Evolutionary conservation across 129 eudicot genomes (phyloP), one percentile per base, ranked within the genome.

Genomic region (Saussurea involucrata): DNA sequence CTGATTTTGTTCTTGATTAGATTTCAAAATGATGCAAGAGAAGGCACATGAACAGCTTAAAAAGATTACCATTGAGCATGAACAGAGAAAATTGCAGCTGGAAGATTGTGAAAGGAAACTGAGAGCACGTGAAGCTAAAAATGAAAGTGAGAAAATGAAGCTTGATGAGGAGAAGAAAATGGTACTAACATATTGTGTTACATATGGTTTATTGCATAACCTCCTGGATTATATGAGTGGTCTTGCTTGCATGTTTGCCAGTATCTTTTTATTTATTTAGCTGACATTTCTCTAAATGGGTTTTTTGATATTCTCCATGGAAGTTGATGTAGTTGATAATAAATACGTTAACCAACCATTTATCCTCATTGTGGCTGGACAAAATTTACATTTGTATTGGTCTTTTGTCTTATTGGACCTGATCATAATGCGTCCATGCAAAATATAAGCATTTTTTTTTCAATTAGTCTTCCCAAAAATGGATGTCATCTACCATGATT

Each of bases 111-210:
- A 86, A 87, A 66, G 57, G 73, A 66, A 77, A 61, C 79, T 91
- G 24, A 40, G 27, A 69, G 76, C 74, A 63, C 90, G 90, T 69
- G 87, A 85, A 81, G 84, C 84, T 57, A 77, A 64, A 24, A 87
- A 89, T 63, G 85, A 87, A 66, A 80, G 33, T 71, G 95, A 92
- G 85, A 78, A 83, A 84, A 80, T 74, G 69, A 85, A 86, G 74
- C 86, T 92, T 64, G 81, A 87, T 5, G 15, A 34, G 20, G 81
- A 82, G 73, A 92, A 85, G 84, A 77, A 72, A 69, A 83, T 79
- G 97, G 95, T 89, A 84, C 12, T 57, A 28, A 9, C 3, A 4
- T 74, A 20, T 67, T 46, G 64, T 40, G 6, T 76, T 8, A 60
- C n/a, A 5, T 34, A 42, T 4, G n/a, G 5, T 49, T 36, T 73